Base-by-base conservation (phyloP, 208 protist genomes). In the Crithidia brevicula region DNA sequence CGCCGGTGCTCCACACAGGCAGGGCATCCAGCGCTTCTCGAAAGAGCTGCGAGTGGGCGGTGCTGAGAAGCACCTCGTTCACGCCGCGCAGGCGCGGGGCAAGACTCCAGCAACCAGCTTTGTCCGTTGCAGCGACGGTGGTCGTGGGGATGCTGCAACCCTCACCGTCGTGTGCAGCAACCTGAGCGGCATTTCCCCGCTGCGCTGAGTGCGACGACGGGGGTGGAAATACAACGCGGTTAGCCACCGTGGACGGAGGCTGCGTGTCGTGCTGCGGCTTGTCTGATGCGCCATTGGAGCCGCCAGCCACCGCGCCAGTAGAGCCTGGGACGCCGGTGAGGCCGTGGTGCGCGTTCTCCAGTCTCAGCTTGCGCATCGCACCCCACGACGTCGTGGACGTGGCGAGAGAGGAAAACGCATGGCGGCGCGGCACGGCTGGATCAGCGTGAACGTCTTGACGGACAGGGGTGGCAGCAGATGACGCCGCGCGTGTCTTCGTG, bases 81-180 rank as follows among this genome's bases (percentile, higher is more conserved):
- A 80, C 76, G 36, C 81, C 74, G 30, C 77, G 54, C 38, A 52
- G 64, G 22, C 72, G 77, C 1, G 76, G 76, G 18, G 59, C 31
- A 31, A 83, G 60, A 1, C 42, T 64, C 60, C 65, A 82, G 49
- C 25, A 56, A 8, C 42, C 54, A 18, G 13, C 7, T 6, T 15
- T 8, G 22, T n/a, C n/a, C n/a, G n/a, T n/a, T n/a, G 28, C 63
- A 15, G 8, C 30, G n/a, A 22, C 22, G 43, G 42, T 53, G 16
- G 18, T 10, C n/a, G 22, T 54, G 45, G 23, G 20, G 47, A 34
- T 33, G 52, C 42, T 30, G 52, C 23, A 43, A 36, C 53, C 31
- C 34, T 28, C 22, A 4, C 10, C 36, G n/a, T 30, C 53, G 23
- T 22, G 40, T 20, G 28, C 1, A 25, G 40, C 40, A 33, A 33